phyloP scores from a whole-genome alignment of 2,329 filamentous ascomycete species.

The Fusarium papillatum region DNA sequence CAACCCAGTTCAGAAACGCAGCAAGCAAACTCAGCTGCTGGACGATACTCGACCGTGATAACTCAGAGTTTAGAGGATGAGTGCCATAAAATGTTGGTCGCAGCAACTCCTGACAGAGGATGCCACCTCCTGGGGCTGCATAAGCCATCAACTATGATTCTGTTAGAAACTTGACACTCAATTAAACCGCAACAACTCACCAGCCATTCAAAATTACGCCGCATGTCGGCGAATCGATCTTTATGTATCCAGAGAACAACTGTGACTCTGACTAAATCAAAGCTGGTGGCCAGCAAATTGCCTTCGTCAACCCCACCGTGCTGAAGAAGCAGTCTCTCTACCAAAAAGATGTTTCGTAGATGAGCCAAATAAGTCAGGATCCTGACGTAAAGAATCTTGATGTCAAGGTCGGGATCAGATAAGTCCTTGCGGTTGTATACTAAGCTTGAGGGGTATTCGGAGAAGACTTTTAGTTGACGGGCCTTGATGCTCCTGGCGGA shows the following conservation, averaged over 20 bases:
- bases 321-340: conserved; percentile 69
- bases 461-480: conserved; percentile 47
- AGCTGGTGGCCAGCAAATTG: conserved; percentile 60
- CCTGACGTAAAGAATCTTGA: conserved; percentile 55
- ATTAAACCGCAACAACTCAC: conserved; percentile 45
- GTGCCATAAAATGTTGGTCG: conserved; percentile 54
- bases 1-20: conserved; percentile 65
- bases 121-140: conserved; percentile 62
- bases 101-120: conserved; percentile 64
- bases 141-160: conserved; percentile 61
- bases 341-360: conserved; percentile 69
- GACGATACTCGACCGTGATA: conserved; percentile 62
- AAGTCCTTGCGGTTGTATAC: conserved; percentile 55
- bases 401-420: conserved; percentile 45
- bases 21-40: conserved; percentile 65
- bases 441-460: conserved; percentile 54
- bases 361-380: conserved; percentile 63
- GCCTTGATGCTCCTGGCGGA: conserved; percentile 51
- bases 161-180: not conserved
- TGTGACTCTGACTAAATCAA: conserved; percentile 61
- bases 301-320: conserved; percentile 52
- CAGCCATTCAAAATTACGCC: conserved; percentile 64
- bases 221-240: conserved; percentile 56
- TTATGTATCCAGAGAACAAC: conserved; percentile 63
- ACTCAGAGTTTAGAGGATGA: conserved; percentile 47